Base-by-base conservation (phyloP, 176 grass and related monocot species). In the Cymbopogon citratus region DNA sequence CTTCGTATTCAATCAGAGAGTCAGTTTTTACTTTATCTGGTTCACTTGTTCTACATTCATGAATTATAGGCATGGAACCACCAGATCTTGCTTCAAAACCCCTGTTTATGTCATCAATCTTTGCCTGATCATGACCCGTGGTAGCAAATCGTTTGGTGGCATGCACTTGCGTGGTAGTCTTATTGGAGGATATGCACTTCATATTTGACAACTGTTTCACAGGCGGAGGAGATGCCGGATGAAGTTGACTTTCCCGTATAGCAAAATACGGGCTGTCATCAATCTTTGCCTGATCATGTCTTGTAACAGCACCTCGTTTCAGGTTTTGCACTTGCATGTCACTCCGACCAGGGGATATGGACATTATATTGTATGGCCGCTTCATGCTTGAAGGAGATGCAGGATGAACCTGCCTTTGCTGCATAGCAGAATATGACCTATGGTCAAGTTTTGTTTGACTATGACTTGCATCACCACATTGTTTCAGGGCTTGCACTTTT, bases 221-320 rank as follows among this genome's bases (percentile, higher is more conserved):
- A 34, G 19, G 28, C 23, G 77, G 63, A 77, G 56, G 43, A 59
- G 74, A 79, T 78, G 60, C 12, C 10, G 43, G 38, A 66, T 8
- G 26, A 45, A 60, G 6, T 46, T 88, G 63, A 38, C 44, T 59
- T 6, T 21, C 39, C 2, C 12, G 8, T 23, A 5, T 13, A 12
- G 60, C 28, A 80, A 61, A 84, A 75, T 29, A 38, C 70, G 15
- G 24, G 9, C 4, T 66, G 54, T 61, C 45, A 62, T 35, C 21
- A 73, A 27, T 77, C 27, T 83, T 83, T 73, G 69, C 16, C 45
- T 54, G 59, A 82, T 59, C 70, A 64, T 44, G 80, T 78, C 43
- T 87, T 12, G 74, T 34, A 71, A 33, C 24, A 43, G 44, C 56
- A 43, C 19, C 14, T 77, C 6, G 66, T 79, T 78, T 88, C 61